Evolutionary conservation across 140 eudicot genomes (phyloP).

Genomic region (Ambrosia hybrid): DNA sequence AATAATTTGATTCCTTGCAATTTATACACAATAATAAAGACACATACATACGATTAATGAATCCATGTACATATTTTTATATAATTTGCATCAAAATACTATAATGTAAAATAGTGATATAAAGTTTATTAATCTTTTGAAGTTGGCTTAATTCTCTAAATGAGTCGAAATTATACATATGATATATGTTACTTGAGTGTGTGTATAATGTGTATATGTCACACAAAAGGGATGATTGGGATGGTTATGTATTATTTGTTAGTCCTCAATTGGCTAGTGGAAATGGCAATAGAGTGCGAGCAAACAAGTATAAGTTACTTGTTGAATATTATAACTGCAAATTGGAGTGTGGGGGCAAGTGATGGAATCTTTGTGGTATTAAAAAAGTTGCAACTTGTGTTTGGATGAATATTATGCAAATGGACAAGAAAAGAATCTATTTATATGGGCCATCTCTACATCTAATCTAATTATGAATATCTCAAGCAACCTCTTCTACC

Average conservation of each 20-base stretch:
- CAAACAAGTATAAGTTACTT: constrained; percentile 22
- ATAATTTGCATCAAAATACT: too few relatives aligned
- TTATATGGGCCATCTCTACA: constrained; percentile 25
- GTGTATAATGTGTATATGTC: background rate
- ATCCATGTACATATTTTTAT: too few relatives aligned
- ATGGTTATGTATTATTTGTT: constrained; percentile 18
- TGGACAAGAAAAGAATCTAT: constrained; percentile 45
- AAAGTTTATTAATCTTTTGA: too few relatives aligned
- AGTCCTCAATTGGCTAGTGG: constrained; percentile 11
- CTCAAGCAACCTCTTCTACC: background rate
- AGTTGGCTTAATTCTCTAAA: too few relatives aligned
- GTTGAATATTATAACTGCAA: constrained; percentile 25
- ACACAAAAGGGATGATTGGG: constrained; percentile 18
- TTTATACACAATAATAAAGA: too few relatives aligned
- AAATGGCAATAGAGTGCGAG: constrained; percentile 32
- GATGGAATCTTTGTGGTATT: constrained; percentile 41
- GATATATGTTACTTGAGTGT: background rate
- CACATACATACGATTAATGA: too few relatives aligned
- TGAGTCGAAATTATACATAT: background rate
- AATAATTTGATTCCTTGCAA: too few relatives aligned
- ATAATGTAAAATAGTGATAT: too few relatives aligned
- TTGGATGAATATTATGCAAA: constrained; percentile 30
- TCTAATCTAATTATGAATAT: background rate
- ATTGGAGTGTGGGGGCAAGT: constrained; percentile 20
- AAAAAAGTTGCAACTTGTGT: constrained; percentile 15